Evolutionary conservation across 2,329 filamentous ascomycete species (phyloP).

Genomic region (Coniella vitis): DNA sequence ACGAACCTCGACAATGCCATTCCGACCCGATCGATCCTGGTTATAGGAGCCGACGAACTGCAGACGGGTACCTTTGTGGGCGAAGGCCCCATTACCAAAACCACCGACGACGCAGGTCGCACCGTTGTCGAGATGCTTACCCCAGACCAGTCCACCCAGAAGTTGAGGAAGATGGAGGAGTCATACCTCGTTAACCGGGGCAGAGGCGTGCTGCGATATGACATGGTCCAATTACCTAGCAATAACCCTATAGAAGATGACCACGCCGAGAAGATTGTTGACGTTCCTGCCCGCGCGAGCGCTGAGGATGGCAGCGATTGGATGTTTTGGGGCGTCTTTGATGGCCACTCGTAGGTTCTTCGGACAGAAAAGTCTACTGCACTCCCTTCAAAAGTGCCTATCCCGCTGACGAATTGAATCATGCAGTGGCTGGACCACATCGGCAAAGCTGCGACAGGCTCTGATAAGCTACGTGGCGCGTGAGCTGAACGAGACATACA

Average conservation of each 20-base stretch:
- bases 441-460: slow-evolving; percentile 86
- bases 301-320: slow-evolving; percentile 66
- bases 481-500: slow-evolving; percentile 89
- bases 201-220: slow-evolving; percentile 87
- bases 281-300: slow-evolving; percentile 58
- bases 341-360: slow-evolving; percentile 78
- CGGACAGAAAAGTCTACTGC: neutral
- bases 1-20: slow-evolving; percentile 31
- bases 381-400: no score
- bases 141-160: slow-evolving; percentile 85
- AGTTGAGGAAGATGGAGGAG: slow-evolving; percentile 81
- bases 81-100: slow-evolving; percentile 81
- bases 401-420: slow-evolving; percentile 19
- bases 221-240: slow-evolving; percentile 88
- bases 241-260: slow-evolving; percentile 99
- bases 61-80: slow-evolving; percentile 82
- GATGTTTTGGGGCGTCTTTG: slow-evolving; percentile 99
- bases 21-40: slow-evolving; percentile 62
- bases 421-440: slow-evolving; percentile 89
- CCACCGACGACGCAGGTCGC: slow-evolving; percentile 74
- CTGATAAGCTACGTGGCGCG: slow-evolving; percentile 89
- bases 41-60: slow-evolving; percentile 85
- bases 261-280: slow-evolving; percentile 95
- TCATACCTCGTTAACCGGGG: slow-evolving; percentile 87
- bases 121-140: slow-evolving; percentile 94